Evolutionary conservation across 2,329 filamentous ascomycete species (phyloP).

Genomic region (Metarhizium brunneum): DNA sequence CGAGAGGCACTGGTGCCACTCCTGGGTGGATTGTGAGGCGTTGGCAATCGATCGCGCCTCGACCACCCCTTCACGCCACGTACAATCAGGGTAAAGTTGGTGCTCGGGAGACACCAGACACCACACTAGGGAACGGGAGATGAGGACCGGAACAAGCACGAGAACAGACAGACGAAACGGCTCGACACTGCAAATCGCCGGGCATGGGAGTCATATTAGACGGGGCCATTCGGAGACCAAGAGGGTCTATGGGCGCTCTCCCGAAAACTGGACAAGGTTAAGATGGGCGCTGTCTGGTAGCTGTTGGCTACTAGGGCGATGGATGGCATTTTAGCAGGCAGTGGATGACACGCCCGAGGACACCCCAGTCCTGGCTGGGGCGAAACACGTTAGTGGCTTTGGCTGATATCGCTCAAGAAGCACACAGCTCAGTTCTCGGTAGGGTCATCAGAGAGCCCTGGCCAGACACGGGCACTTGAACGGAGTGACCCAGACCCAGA

Average conservation of each 20-base stretch:
- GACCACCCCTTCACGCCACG: not conserved
- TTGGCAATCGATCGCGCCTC: not conserved
- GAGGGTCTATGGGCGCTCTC: not conserved
- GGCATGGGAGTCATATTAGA: not conserved
- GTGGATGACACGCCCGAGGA: constrained; percentile 14
- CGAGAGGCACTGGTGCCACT: not conserved
- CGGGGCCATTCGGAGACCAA: not conserved
- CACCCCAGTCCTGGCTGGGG: constrained; percentile 22
- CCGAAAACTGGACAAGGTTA: too few relatives aligned
- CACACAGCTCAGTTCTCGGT: not conserved
- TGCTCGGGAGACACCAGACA: not conserved
- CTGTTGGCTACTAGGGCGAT: not conserved
- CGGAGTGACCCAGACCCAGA: not conserved
- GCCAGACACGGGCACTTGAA: not conserved
- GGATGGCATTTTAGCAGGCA: constrained; percentile 9
- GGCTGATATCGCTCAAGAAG: constrained; percentile 22
- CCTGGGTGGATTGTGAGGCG: not conserved
- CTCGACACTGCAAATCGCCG: too few relatives aligned
- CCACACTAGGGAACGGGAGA: not conserved
- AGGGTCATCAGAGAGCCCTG: not conserved
- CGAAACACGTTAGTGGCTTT: constrained; percentile 32
- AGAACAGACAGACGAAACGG: too few relatives aligned
- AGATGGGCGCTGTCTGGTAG: too few relatives aligned
- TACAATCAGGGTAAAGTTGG: not conserved
- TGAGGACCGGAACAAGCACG: too few relatives aligned